Percentiles rank a stretch among this genome's conserved stretches.
phyloP scores from a whole-genome alignment of 1,284 basidiomycete species.

The Cutaneotrichosporon sp. region DNA sequence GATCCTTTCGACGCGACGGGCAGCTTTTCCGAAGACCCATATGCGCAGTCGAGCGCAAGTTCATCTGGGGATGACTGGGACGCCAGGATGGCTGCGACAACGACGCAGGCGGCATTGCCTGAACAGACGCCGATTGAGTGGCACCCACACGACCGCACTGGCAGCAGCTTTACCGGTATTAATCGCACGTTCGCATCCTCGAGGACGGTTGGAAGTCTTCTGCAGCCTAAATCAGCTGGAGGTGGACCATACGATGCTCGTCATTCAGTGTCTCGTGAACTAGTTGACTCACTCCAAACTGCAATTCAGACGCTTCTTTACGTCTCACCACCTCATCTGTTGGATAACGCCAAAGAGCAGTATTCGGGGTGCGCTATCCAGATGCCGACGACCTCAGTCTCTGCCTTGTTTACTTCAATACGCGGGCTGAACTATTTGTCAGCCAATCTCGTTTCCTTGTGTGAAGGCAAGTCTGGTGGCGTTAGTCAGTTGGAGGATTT shows the following conservation, averaged over 20 bases:
- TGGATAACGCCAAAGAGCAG: constrained; percentile 85
- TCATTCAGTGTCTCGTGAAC: constrained; percentile 55
- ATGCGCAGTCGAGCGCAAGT: constrained; percentile 19
- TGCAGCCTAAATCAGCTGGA: constrained; percentile 24
- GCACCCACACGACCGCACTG: neutral
- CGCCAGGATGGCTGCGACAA: neutral
- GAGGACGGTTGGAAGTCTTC: constrained; percentile 25
- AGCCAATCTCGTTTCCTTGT: constrained; percentile 56
- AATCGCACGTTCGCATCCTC: constrained; percentile 36
- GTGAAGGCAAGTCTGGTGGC: constrained; percentile 15
- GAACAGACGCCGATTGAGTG: neutral
- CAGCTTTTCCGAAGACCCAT: constrained; percentile 37
- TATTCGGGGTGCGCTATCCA: constrained; percentile 78
- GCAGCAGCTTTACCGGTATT: constrained; percentile 5
- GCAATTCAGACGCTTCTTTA: constrained; percentile 83
- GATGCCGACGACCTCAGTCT: constrained; percentile 75
- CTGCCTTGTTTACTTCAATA: constrained; percentile 82
- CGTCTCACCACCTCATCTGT: constrained; percentile 76
- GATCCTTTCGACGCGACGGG: constrained; percentile 36
- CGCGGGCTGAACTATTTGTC: constrained; percentile 85
- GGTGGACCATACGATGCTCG: constrained; percentile 3
- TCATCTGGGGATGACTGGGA: constrained; percentile 17
- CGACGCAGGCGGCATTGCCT: neutral
- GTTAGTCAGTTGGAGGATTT: constrained; percentile 41
- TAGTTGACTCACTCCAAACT: constrained; percentile 80